Evolutionary conservation across 768 basidiomycete genomes (phyloP), one percentile per base, ranked within the genome.

Genomic region (Pisolithus tinctorius): DNA sequence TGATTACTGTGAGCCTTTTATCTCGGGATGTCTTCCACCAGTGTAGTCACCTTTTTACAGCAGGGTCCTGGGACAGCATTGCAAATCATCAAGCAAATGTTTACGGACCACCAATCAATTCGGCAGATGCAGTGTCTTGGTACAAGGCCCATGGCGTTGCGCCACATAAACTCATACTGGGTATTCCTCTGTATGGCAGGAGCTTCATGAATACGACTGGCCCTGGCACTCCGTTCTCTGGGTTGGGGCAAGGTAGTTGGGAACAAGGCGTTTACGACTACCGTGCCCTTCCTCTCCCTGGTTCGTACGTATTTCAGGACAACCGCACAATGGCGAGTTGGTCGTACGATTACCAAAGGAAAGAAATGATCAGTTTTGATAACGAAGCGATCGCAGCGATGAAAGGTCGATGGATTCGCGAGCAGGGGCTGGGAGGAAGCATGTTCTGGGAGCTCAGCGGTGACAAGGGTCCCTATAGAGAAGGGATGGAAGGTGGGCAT

Each of bases 391-490:
- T 88, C 2, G 90, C 78, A 2, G 65, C 67, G 47, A 77, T 78
- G 77, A 93, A 94, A 66, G 90, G 88, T 13, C 75, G 78, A 52
- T 97, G 86, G 72, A 93, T 98, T 62, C 73, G 72, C 59, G 75
- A 79, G 34, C 79, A 86, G 62, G 79, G 81, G 0, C 71, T 98
- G 4, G 90, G 88, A 6, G 96, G 96, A 0, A 88, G 86, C 50
- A 99, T 99, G 96, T 86, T 86, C 58, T 93, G 90, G 91, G 91
- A 94, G 65, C 73, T 95, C 39, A 87, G 85, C 58, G 92, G 90
- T 2, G 95, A 97, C 70, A 91, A 92, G 65, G 81, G 81, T 1
- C 70, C 70, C 4, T 58, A 65, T 29, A 77, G 87, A 47, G 81
- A 86, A 37, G 86, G 80, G 13, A 84, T 90, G 81, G 88, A 91